A percentile compares a stretch with the other conserved stretches of the same genome.
phyloP scores from a whole-genome alignment of 345 rosid species.

The Clausena lansium region DNA sequence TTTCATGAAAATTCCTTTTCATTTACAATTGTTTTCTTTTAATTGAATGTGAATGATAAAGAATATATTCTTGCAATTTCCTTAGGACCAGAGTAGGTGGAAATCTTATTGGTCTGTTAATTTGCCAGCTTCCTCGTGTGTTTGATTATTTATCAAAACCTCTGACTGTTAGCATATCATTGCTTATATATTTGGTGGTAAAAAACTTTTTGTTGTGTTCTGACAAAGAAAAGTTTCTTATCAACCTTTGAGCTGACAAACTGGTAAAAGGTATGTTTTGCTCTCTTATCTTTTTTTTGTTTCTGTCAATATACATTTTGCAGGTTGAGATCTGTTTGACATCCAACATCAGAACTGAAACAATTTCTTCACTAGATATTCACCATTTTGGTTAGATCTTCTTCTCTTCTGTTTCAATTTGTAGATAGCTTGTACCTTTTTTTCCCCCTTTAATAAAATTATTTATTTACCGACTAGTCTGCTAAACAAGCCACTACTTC shows the following conservation, averaged over 20 bases:
- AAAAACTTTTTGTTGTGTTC: not conserved
- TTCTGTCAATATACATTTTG: constrained; percentile 18
- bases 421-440: not conserved
- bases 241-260: not conserved
- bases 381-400: constrained; percentile 80
- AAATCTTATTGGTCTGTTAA: not conserved
- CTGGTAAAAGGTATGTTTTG: not conserved
- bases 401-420: constrained; percentile 8
- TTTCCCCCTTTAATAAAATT: not conserved
- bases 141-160: not conserved
- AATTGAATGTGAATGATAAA: not conserved
- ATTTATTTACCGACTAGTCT: not conserved
- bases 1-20: not conserved
- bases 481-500: not conserved
- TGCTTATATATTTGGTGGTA: not conserved
- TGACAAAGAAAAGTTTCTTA: too few species aligned
- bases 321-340: constrained; percentile 99
- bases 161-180: not conserved
- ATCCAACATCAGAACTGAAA: constrained; percentile 78
- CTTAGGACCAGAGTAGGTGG: not conserved
- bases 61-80: not conserved
- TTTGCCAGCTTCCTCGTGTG: not conserved
- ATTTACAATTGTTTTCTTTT: not conserved
- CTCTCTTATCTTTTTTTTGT: not conserved
- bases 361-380: constrained; percentile 77